These are phyloP conservation scores for Fomitopsis schrenkii DNA, from an alignment of 1,284 basidiomycete genomes.

Conservation along the genomic window DNA sequence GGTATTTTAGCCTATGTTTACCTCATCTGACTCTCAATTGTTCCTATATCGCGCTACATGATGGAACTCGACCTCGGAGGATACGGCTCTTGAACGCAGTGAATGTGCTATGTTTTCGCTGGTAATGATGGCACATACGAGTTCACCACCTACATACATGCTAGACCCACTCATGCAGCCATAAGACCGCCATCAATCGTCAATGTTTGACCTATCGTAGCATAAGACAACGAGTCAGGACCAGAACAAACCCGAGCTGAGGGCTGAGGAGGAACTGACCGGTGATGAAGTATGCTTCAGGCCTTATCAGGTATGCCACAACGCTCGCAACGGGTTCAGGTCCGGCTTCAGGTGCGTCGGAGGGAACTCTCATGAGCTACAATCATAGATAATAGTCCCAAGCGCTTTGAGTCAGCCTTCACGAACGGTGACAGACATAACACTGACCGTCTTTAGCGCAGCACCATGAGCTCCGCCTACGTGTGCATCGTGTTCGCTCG, in stretches of 20 bases:
- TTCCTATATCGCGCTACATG: too few species aligned
- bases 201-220: not conserved
- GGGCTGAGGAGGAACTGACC: not conserved
- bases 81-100: too few species aligned
- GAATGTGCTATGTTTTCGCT: too few species aligned
- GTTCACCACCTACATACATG: not conserved
- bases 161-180: not conserved
- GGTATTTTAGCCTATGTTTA: too few species aligned
- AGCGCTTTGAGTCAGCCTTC: too few species aligned
- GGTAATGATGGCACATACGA: not conserved
- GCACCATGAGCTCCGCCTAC: not conserved
- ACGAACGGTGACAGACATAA: not conserved
- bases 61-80: too few species aligned
- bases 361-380: conserved; percentile 3
- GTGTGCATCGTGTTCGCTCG: not conserved
- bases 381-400: too few species aligned
- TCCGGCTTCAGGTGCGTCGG: not conserved
- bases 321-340: conserved; percentile 10
- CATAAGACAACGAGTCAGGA: not conserved
- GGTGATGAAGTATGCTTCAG: conserved; percentile 11
- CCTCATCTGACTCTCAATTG: too few species aligned
- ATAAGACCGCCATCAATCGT: conserved; percentile 1
- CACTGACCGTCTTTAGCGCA: not conserved
- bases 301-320: conserved; percentile 11
- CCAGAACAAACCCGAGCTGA: not conserved